phyloP scores from a whole-genome alignment of 176 grass and related monocot genomes.

The Pontederia paniculata region DNA sequence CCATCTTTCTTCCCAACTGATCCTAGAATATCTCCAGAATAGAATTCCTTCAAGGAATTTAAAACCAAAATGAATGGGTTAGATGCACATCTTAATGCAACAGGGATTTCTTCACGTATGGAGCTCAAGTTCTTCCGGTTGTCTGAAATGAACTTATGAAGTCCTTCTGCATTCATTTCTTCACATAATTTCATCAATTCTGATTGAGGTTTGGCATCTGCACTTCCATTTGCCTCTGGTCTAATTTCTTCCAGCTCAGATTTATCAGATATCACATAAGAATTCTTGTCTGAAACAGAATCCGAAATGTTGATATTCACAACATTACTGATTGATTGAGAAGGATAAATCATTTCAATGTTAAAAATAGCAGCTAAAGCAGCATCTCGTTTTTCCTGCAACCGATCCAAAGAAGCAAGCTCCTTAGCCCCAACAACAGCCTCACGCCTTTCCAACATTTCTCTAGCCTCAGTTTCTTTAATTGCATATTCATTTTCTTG shows the following conservation, averaged over 20 bases:
- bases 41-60: conserved; percentile 46
- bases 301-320: conserved; percentile 13
- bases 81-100: conserved; percentile 42
- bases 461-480: conserved; percentile 29
- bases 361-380: conserved; percentile 60
- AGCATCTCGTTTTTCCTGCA: conserved; percentile 69
- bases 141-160: conserved; percentile 83
- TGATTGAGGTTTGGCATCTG: conserved; percentile 31
- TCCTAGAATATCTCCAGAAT: conserved; percentile 33
- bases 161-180: conserved; percentile 71
- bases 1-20: conserved; percentile 82
- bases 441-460: conserved; percentile 54
- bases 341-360: conserved; percentile 25
- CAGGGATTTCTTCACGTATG: conserved; percentile 76
- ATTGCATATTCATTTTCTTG: conserved; percentile 60
- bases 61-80: conserved; percentile 47
- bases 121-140: conserved; percentile 70
- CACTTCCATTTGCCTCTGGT: conserved; percentile 19
- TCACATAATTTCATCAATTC: conserved; percentile 52
- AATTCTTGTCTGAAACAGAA: neutral
- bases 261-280: conserved; percentile 19
- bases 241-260: conserved; percentile 14
- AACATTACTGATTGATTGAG: conserved; percentile 4
- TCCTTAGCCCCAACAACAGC: conserved; percentile 67
- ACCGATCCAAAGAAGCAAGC: conserved; percentile 53